A percentile compares a stretch with the other conserved stretches of the same genome.
phyloP scores from a whole-genome alignment of 2,329 filamentous ascomycete genomes.

The Aspergillus sp. region DNA sequence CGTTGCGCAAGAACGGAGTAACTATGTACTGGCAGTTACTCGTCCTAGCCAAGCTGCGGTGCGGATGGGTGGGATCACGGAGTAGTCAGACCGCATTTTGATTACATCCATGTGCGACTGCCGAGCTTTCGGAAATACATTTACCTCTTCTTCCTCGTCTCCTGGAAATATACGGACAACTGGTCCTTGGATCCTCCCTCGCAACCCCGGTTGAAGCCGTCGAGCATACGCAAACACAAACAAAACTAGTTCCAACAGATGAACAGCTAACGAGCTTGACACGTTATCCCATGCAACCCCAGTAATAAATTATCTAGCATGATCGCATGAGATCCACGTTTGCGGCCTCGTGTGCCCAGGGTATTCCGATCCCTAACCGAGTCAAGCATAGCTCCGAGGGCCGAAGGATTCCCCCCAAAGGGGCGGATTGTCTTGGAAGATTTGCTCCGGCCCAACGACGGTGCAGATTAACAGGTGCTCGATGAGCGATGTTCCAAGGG shows the following conservation, averaged over 20 bases:
- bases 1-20: neutral
- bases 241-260: neutral
- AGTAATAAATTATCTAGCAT: neutral
- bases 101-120: neutral
- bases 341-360: neutral
- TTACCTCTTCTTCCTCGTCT: too few relatives aligned
- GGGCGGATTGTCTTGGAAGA: neutral
- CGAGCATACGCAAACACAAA: neutral
- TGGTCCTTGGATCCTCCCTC: neutral
- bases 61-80: too few relatives aligned
- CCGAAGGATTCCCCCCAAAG: constrained; percentile 6
- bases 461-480: neutral
- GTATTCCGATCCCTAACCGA: neutral
- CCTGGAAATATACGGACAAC: neutral
- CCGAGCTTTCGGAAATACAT: too few relatives aligned
- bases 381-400: neutral
- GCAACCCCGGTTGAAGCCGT: neutral
- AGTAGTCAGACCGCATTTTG: neutral
- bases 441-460: constrained; percentile 1
- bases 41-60: too few relatives aligned
- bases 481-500: neutral
- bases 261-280: neutral
- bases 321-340: neutral
- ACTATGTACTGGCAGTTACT: too few relatives aligned
- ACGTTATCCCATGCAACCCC: neutral